Evolutionary conservation across 2,329 filamentous ascomycete species (phyloP), one percentile per base, ranked within the genome.

Genomic region (Beauveria pseudobassiana): DNA sequence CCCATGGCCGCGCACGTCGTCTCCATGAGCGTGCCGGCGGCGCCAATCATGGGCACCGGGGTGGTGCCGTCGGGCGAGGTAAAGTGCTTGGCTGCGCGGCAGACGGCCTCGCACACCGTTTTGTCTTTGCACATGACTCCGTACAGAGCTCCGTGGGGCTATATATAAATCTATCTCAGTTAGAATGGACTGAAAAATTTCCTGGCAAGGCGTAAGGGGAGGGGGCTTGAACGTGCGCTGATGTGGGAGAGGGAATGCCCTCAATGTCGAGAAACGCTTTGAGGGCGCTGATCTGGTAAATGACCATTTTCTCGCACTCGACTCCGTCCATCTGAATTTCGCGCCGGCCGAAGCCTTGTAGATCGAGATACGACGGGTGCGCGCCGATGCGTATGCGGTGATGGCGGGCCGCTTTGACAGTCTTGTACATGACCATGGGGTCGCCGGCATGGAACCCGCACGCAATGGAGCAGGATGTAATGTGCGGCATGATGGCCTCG

Each of bases 171-270:
- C 1, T 3, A 40, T 5, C 26, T 5, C 26, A 6, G 51, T 42
- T 42, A 28, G 4, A 22, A 30, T 10, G 14, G 3, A n/a, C 3
- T 8, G n/a, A 20, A 6, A 6, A 28, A 18, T 3, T 34, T 6
- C 12, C 12, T 38, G 5, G 26, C 12, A 26, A 49, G 46, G 12
- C 14, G 14, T 18, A 4, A n/a, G 18, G 48, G 2, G 30, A 34
- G 20, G 6, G 10, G 12, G 34, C 12, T 38, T 16, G 34, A 18
- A 40, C 49, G 7, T 60, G 45, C 58, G 24, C 58, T 63, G 46
- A 63, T 18, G 42, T 63, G 62, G 20, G 51, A 56, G 18, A 63
- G 53, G 72, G 68, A 62, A 66, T 63, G 24, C 62, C 64, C 49
- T 65, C 65, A 59, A 64, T 64, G 59, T 66, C 59, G 49, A 62